Evolutionary conservation across 768 basidiomycete species (phyloP), one percentile per base, ranked within the genome.

Genomic region (Mycena alexandri): DNA sequence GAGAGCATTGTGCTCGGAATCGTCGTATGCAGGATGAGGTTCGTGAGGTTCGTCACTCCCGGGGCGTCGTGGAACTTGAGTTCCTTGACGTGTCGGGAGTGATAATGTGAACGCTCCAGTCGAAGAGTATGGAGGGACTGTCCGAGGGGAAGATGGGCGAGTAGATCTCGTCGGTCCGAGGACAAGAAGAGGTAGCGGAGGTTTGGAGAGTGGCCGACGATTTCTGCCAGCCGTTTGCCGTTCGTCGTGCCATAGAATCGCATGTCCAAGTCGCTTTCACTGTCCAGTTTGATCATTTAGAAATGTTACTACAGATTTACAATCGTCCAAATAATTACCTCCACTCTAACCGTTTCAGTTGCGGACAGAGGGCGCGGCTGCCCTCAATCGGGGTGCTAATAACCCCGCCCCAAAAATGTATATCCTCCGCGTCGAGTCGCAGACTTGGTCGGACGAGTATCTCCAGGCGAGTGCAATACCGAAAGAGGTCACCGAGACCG

Each of bases 311-410:
- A 25, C n/a, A 3, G 9, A 13, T 36, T 17, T 19, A 52, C 29
- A 8, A n/a, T n/a, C n/a, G 57, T 14, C 5, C 13, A n/a, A 11
- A 53, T 19, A 16, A 29, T 29, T 42, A 63, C 67, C 67, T 63
- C 67, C 67, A 69, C 25, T 69, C 68, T 17, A 65, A 38, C 22
- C 68, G 68, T 36, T 58, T 60, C 36, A 65, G 59, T 43, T 64
- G 9, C 34, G 63, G 52, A 13, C 50, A 59, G 1, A 60, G 25
- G 21, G 61, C 33, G 12, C 21, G 61, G 13, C 48, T 46, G n/a
- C 52, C 53, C 43, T 38, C 48, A 34, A 64, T 43, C 3, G 67
- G 56, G 29, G 48, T 43, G 36, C 52, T 22, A 13, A 50, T 55
- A 16, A 64, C 52, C 21, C 22, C 57, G 19, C 46, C 58, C 68